Evolutionary conservation across 176 grass and related monocot genomes (phyloP), one percentile per base, ranked within the genome.

Genomic region (Rhynchospora breviuscula): DNA sequence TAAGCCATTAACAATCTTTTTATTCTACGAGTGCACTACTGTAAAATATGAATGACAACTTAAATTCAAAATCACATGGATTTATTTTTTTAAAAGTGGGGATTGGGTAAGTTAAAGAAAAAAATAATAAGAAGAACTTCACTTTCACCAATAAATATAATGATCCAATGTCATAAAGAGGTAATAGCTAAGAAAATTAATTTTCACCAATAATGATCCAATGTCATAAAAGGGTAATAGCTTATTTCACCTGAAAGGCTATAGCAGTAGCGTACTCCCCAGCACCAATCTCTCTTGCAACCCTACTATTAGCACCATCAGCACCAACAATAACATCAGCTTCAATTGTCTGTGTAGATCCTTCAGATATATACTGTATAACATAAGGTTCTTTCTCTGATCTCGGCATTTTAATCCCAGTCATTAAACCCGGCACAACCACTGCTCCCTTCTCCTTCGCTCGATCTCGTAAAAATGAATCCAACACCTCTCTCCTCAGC

Each of bases 401-500:
- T 63, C 4, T n/a, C 4, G 79, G 79, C 14, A 66, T 35, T 10
- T 81, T 63, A 9, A 81, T 81, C 26, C 60, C 79, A 44, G 90
- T 97, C 82, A 94, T 85, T 58, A 97, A 91, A 35, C 92, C 95
- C 5, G 88, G 80, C 78, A 97, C 64, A 57, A 94, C 85, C 63
- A 60, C 64, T 14, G 92, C 92, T 46, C 95, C 90, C 54, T 85
- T 85, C 35, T 82, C 84, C 9, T 76, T 85, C 31, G 88, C 92
- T 22, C 95, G 87, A 81, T 29, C 14, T 63, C 92, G 87, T 59
- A 98, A 88, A 89, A 94, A 98, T 75, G 92, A 84, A 79, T 98
- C 95, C 72, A 98, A 89, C 29, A 98, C 92, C 92, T 94, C 95
- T 79, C 92, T 92, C 43, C 92, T 89, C 71, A 98, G 92, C 95